A percentile compares a stretch with the other conserved stretches of the same genome.
Evolutionary conservation across 441 rosid species (phyloP).

Genomic region (Jatropha multifida): DNA sequence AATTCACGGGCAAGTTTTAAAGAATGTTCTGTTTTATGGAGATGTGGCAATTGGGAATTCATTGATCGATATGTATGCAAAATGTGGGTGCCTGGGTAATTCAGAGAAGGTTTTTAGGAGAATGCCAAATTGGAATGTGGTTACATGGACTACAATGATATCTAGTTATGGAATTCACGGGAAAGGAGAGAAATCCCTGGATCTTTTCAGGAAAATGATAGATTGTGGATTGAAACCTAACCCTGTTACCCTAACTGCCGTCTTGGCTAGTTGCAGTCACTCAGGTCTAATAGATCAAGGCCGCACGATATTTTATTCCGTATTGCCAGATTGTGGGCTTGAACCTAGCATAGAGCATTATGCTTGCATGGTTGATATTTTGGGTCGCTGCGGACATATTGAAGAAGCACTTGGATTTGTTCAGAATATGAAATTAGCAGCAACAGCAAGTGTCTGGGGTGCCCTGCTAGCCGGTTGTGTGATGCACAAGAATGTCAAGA

Average conservation of each 20-base stretch:
- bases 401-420: constrained; percentile 28
- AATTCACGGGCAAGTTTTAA: constrained; percentile 26
- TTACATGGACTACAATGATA: constrained; percentile 31
- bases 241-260: constrained; percentile 27
- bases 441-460: constrained; percentile 31
- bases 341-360: constrained; percentile 29
- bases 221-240: constrained; percentile 25
- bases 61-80: constrained; percentile 32
- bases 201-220: constrained; percentile 23
- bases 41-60: constrained; percentile 28
- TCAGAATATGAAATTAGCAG: constrained; percentile 11
- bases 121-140: constrained; percentile 18
- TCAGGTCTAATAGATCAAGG: constrained; percentile 30
- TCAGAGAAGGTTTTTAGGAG: constrained; percentile 26
- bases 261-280: constrained; percentile 31
- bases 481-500: constrained; percentile 26
- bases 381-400: constrained; percentile 26
- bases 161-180: constrained; percentile 34
- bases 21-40: constrained; percentile 8
- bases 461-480: constrained; percentile 29
- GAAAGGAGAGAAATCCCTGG: constrained; percentile 24
- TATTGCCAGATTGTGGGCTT: constrained; percentile 20
- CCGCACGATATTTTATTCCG: constrained; percentile 21
- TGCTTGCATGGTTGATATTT: constrained; percentile 34
- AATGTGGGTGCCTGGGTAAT: constrained; percentile 22